Evolutionary conservation across 306 rosid species (phyloP).

Genomic region (Quercus engelmannii): DNA sequence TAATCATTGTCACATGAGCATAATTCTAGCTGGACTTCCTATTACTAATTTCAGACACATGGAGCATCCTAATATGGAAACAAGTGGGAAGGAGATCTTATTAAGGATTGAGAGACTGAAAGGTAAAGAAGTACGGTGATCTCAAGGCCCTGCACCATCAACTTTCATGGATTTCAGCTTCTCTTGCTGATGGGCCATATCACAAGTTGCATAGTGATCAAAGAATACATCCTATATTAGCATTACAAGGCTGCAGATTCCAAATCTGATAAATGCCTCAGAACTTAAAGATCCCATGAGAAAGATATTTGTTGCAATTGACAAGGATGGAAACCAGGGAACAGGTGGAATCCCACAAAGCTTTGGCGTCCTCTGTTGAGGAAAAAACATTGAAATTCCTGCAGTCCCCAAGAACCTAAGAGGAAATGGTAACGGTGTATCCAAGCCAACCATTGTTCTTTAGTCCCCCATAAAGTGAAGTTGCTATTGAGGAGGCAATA

Average conservation of each 20-base stretch:
- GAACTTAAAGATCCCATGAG: constrained; percentile 66
- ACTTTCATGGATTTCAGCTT: constrained; percentile 24
- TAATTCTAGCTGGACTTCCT: neutral
- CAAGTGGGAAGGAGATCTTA: neutral
- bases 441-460: constrained; percentile 61
- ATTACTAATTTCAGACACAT: neutral
- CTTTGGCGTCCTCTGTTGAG: constrained; percentile 58
- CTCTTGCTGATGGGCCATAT: constrained; percentile 57
- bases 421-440: constrained; percentile 43
- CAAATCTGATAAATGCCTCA: constrained; percentile 64
- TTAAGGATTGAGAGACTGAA: neutral
- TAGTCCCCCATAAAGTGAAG: constrained; percentile 63
- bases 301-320: constrained; percentile 64
- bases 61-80: neutral
- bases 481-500: constrained; percentile 65
- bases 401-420: constrained; percentile 66
- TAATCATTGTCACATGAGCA: neutral
- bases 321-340: constrained; percentile 76
- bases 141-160: constrained; percentile 30
- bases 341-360: constrained; percentile 85
- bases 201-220: constrained; percentile 78
- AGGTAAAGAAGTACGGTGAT: neutral
- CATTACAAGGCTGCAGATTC: constrained; percentile 55
- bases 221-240: constrained; percentile 55
- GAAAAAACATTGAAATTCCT: constrained; percentile 44